Evolutionary conservation across 2,329 filamentous ascomycete genomes (phyloP).

Genomic region (Colletotrichum sp.): DNA sequence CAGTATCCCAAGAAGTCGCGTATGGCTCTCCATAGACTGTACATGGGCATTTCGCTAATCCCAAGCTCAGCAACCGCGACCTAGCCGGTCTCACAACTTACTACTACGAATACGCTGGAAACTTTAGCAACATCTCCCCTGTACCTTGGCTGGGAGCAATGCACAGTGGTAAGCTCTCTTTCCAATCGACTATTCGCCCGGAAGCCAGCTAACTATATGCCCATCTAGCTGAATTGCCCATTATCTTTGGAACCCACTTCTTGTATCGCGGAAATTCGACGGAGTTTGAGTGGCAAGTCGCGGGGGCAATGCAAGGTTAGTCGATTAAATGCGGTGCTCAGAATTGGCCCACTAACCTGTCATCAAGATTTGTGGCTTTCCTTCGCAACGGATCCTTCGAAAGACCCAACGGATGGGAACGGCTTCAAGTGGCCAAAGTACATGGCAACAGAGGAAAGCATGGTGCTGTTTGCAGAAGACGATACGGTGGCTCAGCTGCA

Average conservation of each 20-base stretch:
- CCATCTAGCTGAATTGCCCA: slow-evolving; percentile 30
- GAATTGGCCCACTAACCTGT: neutral
- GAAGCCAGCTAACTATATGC: no score
- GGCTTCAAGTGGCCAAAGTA: slow-evolving; percentile 28
- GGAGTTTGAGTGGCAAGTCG: slow-evolving; percentile 31
- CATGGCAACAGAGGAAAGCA: slow-evolving; percentile 14
- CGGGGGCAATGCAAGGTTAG: slow-evolving; percentile 29
- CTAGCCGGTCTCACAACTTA: slow-evolving; percentile 32
- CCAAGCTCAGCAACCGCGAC: neutral
- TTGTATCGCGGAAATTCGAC: slow-evolving; percentile 32
- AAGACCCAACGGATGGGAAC: slow-evolving; percentile 20
- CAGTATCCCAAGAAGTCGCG: neutral
- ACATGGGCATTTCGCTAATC: neutral
- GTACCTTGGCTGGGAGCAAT: slow-evolving; percentile 40
- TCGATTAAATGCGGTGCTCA: neutral
- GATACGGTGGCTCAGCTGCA: neutral
- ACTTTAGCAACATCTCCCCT: slow-evolving; percentile 42
- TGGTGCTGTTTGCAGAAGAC: slow-evolving; percentile 25
- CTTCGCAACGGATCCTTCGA: slow-evolving; percentile 24
- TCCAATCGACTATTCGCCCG: neutral
- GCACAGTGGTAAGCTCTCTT: slow-evolving; percentile 25
- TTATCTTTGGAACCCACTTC: slow-evolving; percentile 33
- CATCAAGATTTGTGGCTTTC: slow-evolving; percentile 29
- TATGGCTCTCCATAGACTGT: neutral
- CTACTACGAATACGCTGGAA: slow-evolving; percentile 45